Evolutionary conservation across 2,329 filamentous ascomycete species (phyloP).

Genomic region (Xylariaceae sp.): DNA sequence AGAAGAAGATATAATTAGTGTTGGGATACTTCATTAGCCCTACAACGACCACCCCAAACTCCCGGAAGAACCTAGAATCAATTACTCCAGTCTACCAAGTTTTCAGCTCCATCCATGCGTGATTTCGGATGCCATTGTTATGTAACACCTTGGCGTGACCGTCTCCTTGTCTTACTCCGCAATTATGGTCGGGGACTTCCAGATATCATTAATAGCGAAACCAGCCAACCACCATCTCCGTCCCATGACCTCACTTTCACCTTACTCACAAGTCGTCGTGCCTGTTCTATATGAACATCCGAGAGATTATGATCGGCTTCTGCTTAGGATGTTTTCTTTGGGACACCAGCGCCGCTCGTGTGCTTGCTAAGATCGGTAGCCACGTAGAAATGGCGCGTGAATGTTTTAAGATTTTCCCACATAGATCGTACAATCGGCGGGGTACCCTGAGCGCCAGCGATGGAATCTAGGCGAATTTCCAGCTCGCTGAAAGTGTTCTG

Average conservation of each 20-base stretch:
- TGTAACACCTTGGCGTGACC: background rate
- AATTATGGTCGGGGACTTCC: background rate
- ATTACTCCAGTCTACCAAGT: constrained; percentile 13
- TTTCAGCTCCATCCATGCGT: constrained; percentile 11
- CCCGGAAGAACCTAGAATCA: constrained; percentile 20
- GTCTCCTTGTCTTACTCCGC: background rate
- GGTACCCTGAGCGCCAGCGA: constrained; percentile 80
- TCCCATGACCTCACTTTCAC: constrained; percentile 4
- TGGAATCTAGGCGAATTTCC: constrained; percentile 71
- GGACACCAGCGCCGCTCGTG: constrained; percentile 51
- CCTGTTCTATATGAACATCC: constrained; percentile 18
- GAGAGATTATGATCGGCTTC: constrained; percentile 2
- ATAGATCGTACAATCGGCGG: constrained; percentile 73
- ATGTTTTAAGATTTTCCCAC: constrained; percentile 76
- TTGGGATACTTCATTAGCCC: constrained; percentile 10
- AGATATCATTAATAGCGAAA: constrained; percentile 1
- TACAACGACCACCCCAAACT: constrained; percentile 18
- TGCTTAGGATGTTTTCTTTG: constrained; percentile 63
- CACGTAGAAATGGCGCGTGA: constrained; percentile 69
- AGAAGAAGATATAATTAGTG: background rate
- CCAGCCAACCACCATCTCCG: background rate
- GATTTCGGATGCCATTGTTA: constrained; percentile 6
- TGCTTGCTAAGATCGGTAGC: constrained; percentile 76
- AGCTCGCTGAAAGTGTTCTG: constrained; percentile 73
- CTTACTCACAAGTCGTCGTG: constrained; percentile 22